Base-by-base conservation (phyloP, 306 rosid genomes). In the Dalbergia oliveri region DNA sequence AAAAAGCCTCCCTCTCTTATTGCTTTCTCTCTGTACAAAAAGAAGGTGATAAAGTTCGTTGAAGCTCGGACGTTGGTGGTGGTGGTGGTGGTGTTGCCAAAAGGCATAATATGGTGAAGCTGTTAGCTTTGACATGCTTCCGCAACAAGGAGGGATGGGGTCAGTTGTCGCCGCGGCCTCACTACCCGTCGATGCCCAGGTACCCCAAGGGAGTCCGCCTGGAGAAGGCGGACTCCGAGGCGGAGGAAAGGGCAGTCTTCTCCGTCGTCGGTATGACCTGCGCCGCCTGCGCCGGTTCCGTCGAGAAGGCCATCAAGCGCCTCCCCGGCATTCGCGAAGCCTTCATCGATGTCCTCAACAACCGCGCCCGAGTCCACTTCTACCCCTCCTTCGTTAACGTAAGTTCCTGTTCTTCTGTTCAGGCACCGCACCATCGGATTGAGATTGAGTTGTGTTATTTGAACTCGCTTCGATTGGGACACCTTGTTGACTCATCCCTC, bases 271-370 rank as follows among this genome's bases (percentile, higher is more conserved):
- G 97, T 47, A 89, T 92, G 91, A 83, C 88, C 4, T 89, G 97
- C 80, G 80, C 93, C n/a, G 95, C 93, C 0, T 90, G 95, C 43
- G 92, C 93, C 1, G 91, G 85, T 8, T 89, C 93, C 2, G 88
- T 90, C 6, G 95, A 92, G 80, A 92, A 89, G 64, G 86, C 90
- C 5, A 35, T 92, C 83, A 92, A 92, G 73, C 87, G 90, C 61
- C 92, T 92, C 23, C 90, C 91, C 5, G 95, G 97, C 4, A 86
- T 92, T 18, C 85, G 78, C 2, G 89, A 90, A 56, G 91, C 93
- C 9, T 62, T 83, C 15, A 86, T 90, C 0, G 97, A 92, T 59
- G 88, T 90, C 47, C 73, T 89, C 79, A 90, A 90, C n/a, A 88
- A 89, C 67, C 84, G 80, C 12, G 97, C 92, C 18, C 93, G 72